These are phyloP conservation scores for Achaetomiella virescens DNA, from an alignment of 495 filamentous ascomycete genomes.

Conservation along the genomic window DNA sequence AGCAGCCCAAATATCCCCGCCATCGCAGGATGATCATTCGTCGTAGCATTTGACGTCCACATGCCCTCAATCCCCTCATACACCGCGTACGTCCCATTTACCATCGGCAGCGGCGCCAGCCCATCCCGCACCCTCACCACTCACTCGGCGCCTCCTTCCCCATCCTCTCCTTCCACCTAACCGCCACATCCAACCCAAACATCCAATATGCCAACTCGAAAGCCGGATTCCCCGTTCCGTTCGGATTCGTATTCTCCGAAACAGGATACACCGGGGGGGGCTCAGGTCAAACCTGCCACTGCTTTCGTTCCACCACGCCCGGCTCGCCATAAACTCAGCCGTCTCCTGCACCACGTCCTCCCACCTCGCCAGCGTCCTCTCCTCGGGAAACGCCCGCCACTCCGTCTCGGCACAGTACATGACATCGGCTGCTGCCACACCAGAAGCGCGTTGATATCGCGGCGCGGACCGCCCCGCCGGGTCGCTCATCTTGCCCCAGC, in stretches of 20 bases:
- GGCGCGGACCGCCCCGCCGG: constrained; percentile 49
- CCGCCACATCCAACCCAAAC: constrained; percentile 42
- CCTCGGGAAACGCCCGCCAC: constrained; percentile 21
- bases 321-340: constrained; percentile 49
- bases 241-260: constrained; percentile 47
- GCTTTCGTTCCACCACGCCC: constrained; percentile 41
- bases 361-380: constrained; percentile 38
- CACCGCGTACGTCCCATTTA: constrained; percentile 40
- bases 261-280: constrained; percentile 49
- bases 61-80: constrained; percentile 48
- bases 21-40: constrained; percentile 48
- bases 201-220: constrained; percentile 51
- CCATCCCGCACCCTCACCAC: constrained; percentile 38
- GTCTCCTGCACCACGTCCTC: constrained; percentile 37
- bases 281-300: constrained; percentile 45
- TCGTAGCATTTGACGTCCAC: constrained; percentile 40
- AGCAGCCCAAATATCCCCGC: constrained; percentile 45
- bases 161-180: constrained; percentile 36
- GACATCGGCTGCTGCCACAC: constrained; percentile 52
- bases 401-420: constrained; percentile 50
- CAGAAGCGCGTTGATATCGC: constrained; percentile 47
- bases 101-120: constrained; percentile 42
- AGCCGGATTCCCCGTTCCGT: constrained; percentile 44
- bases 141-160: constrained; percentile 25
- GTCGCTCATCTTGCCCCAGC: constrained; percentile 57